Conservation (phyloP, 371 early-diverging fungal genomes). For the Fennellomyces sp. region DNA sequence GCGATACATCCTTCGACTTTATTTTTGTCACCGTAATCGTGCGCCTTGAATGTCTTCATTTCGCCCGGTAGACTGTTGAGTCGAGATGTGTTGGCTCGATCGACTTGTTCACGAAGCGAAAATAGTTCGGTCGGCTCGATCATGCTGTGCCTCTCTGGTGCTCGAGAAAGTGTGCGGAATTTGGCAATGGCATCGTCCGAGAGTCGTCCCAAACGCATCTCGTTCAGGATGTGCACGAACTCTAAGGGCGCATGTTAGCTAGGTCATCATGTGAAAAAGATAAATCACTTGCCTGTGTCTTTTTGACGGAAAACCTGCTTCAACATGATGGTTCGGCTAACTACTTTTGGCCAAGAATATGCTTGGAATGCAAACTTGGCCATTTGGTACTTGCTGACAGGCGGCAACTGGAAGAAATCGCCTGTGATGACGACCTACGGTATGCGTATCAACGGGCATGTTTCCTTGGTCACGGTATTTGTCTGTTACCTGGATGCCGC, state of each 20-base stretch:
- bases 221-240: conserved; percentile 68
- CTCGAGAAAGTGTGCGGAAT: conserved; percentile 58
- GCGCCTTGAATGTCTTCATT: conserved; percentile 30
- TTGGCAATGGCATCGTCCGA: conserved; percentile 43
- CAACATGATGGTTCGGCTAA: conserved; percentile 54
- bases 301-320: conserved; percentile 59
- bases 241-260: conserved; percentile 10
- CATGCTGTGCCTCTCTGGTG: conserved; percentile 51
- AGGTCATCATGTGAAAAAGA: neutral
- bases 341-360: conserved; percentile 60
- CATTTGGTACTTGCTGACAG: conserved; percentile 53
- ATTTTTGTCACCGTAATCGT: conserved; percentile 36
- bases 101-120: conserved; percentile 74
- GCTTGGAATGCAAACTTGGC: conserved; percentile 78
- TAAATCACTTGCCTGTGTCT: conserved; percentile 38
- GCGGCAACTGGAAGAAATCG: conserved; percentile 94
- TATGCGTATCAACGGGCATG: neutral
- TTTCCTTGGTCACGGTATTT: neutral
- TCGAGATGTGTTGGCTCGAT: conserved; percentile 62
- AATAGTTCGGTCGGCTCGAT: conserved; percentile 79
- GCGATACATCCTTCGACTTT: conserved; percentile 57
- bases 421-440: conserved; percentile 76
- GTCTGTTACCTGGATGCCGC: conserved; percentile 79
- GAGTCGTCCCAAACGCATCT: conserved; percentile 66
- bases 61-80: conserved; percentile 56